These are phyloP conservation scores for Calamus simplicifolius DNA, from an alignment of 176 grass and related monocot genomes.

Conservation along the genomic window DNA sequence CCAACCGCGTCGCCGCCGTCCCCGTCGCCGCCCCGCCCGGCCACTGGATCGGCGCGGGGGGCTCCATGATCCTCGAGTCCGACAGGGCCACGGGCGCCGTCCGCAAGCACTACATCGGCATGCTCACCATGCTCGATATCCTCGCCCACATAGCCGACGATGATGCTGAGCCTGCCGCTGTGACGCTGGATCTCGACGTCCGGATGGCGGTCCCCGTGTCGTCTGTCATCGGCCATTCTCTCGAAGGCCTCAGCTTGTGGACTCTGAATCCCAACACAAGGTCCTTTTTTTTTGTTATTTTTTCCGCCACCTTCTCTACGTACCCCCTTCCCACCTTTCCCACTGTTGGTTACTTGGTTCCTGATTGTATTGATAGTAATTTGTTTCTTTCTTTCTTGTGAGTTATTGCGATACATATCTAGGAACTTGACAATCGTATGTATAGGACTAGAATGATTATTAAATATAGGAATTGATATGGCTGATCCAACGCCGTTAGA, in stretches of 20 bases:
- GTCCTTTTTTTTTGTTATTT: neutral
- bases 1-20: constrained; percentile 42
- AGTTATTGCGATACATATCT: no score
- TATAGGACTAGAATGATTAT: no score
- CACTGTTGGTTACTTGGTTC: no score
- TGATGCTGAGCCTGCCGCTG: neutral
- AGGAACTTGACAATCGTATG: no score
- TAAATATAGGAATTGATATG: no score
- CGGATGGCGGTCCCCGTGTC: constrained; percentile 69
- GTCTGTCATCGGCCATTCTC: constrained; percentile 62
- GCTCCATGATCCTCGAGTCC: constrained; percentile 83
- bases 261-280: constrained; percentile 71
- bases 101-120: constrained; percentile 93
- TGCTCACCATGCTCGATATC: constrained; percentile 86
- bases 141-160: constrained; percentile 58
- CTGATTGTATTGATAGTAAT: no score
- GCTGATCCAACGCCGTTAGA: no score
- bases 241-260: constrained; percentile 78
- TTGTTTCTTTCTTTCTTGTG: no score
- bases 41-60: constrained; percentile 78
- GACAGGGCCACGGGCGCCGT: constrained; percentile 68
- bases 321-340: neutral
- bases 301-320: neutral
- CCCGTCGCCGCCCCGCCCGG: constrained; percentile 72
- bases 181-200: constrained; percentile 23